These are phyloP conservation scores for Mucor racemosus DNA, from an alignment of 371 early-diverging fungal genomes.

Conservation along the genomic window DNA sequence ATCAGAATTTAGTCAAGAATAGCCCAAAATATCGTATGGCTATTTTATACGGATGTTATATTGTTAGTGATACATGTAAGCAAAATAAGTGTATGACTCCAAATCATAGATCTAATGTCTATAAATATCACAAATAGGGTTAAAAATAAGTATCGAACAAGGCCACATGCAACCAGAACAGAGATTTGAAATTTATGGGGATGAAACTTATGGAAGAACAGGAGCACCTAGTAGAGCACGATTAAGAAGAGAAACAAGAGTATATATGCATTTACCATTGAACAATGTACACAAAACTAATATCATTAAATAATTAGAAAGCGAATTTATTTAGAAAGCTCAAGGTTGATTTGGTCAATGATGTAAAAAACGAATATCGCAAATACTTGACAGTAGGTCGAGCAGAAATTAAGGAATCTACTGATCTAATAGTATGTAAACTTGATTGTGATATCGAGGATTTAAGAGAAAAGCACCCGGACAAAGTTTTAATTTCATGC, in stretches of 20 bases:
- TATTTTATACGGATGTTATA: conserved; percentile 21
- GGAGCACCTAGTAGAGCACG: conserved; percentile 25
- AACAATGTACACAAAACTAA: too few relatives aligned
- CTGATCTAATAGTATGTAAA: conserved; percentile 16
- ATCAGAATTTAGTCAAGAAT: background rate
- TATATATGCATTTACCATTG: too few relatives aligned
- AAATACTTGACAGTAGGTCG: conserved; percentile 15
- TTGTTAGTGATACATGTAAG: conserved; percentile 21
- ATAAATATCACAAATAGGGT: conserved; percentile 16
- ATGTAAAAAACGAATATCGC: conserved; percentile 8
- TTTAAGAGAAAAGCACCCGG: background rate
- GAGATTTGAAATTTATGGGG: conserved; percentile 22
- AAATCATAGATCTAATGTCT: too few relatives aligned
- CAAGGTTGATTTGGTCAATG: conserved; percentile 7
- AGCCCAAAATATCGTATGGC: conserved; percentile 15
- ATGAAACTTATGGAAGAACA: conserved; percentile 20
- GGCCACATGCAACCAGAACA: conserved; percentile 2
- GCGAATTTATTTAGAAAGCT: conserved; percentile 16
- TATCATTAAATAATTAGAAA: too few relatives aligned
- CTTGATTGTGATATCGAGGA: background rate
- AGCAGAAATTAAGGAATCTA: background rate
- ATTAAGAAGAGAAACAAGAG: background rate
- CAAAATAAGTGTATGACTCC: background rate
- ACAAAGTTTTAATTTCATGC: conserved; percentile 2
- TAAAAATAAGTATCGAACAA: conserved; percentile 16